These are phyloP conservation scores for Scedosporium boydii DNA, from an alignment of 2,329 filamentous ascomycete genomes.

Conservation along the genomic window DNA sequence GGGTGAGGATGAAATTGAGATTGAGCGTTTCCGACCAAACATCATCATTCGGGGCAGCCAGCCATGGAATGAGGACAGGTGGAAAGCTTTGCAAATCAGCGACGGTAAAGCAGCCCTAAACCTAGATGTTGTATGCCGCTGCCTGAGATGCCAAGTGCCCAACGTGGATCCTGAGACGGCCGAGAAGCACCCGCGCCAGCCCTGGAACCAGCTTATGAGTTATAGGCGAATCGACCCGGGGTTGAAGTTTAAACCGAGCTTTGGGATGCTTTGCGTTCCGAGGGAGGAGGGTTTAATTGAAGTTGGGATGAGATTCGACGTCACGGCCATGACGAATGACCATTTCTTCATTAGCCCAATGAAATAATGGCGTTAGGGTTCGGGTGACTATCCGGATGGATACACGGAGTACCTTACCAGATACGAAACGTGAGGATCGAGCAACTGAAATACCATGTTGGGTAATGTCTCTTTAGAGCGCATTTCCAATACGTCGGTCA, in stretches of 20 bases:
- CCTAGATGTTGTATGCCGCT: conserved; percentile 49
- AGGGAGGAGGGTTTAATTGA: conserved; percentile 41
- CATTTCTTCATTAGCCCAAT: conserved; percentile 29
- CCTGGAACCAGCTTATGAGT: conserved; percentile 52
- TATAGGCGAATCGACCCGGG: conserved; percentile 51
- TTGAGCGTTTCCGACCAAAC: conserved; percentile 56
- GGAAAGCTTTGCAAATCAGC: conserved; percentile 46
- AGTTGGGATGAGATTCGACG: conserved; percentile 50
- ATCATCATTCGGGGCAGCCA: conserved; percentile 46
- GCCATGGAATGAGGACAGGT: conserved; percentile 54
- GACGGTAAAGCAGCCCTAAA: conserved; percentile 19
- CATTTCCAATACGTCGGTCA: no score
- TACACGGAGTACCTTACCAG: background rate
- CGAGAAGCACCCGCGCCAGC: conserved; percentile 46
- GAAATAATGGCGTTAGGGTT: conserved; percentile 11
- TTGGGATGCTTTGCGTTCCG: conserved; percentile 56
- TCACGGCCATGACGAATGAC: conserved; percentile 44
- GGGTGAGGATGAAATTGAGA: conserved; percentile 37
- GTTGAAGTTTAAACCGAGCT: conserved; percentile 55
- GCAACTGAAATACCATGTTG: background rate
- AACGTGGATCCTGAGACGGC: conserved; percentile 57
- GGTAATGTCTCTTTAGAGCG: no score
- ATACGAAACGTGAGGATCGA: background rate
- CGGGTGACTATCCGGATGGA: background rate
- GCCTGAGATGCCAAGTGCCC: conserved; percentile 51